phyloP scores from a whole-genome alignment of 768 basidiomycete genomes.

The Amanita exitialis region DNA sequence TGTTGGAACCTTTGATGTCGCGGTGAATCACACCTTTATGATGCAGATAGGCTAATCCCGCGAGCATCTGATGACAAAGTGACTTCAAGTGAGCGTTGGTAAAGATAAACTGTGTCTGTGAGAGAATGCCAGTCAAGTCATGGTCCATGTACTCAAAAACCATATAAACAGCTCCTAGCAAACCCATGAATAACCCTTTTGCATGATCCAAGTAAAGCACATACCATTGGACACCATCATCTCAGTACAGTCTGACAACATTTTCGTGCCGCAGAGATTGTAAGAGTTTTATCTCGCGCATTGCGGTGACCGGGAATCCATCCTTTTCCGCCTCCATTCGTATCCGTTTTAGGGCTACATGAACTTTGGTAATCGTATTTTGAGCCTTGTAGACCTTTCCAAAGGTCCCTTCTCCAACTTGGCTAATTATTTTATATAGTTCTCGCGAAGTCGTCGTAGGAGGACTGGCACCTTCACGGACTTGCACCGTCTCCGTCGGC shows the following conservation, averaged over 20 bases:
- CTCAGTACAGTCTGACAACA: conserved; percentile 80
- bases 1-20: conserved; percentile 99
- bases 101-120: conserved; percentile 84
- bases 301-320: conserved; percentile 97
- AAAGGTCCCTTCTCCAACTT: conserved; percentile 98
- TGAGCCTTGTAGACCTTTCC: conserved; percentile 96
- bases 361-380: conserved; percentile 62
- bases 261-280: conserved; percentile 88
- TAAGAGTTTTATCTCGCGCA: conserved; percentile 96
- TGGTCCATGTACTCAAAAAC: conserved; percentile 99
- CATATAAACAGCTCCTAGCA: conserved; percentile 90
- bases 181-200: conserved; percentile 6
- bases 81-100: conserved; percentile 88
- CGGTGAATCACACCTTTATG: conserved; percentile 94
- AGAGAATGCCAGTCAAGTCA: conserved; percentile 89
- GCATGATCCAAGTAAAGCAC: conserved; percentile 10
- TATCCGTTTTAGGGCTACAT: conserved; percentile 92
- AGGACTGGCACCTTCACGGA: conserved; percentile 8
- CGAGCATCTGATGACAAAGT: conserved; percentile 90
- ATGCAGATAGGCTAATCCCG: conserved; percentile 90
- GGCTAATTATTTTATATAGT: conserved; percentile 78
- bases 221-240: conserved; percentile 98
- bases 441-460: conserved; percentile 28
- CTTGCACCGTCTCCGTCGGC: conserved; percentile 2
- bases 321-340: conserved; percentile 97